phyloP scores from a whole-genome alignment of 2,329 filamentous ascomycete genomes.

The Trichoderma simmonsii region DNA sequence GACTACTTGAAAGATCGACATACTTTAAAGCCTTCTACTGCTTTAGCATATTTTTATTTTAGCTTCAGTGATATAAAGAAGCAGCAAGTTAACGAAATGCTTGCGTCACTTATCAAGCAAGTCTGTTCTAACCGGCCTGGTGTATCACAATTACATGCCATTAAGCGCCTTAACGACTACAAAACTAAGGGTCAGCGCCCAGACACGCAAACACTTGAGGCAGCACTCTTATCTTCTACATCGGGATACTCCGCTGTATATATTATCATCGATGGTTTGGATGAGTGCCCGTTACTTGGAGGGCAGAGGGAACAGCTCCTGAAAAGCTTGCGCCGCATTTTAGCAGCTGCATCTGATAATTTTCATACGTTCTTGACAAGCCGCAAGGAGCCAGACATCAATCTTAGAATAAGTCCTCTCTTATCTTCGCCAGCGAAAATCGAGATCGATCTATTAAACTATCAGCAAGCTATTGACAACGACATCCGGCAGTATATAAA shows the following conservation, averaged over 20 bases:
- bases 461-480: not conserved
- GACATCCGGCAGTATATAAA: not conserved
- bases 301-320: not conserved
- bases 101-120: not conserved
- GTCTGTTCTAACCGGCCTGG: not conserved
- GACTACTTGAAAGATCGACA: not conserved
- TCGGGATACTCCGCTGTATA: not conserved
- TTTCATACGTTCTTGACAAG: not conserved
- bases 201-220: not conserved
- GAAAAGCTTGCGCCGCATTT: not conserved
- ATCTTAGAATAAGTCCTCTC: not conserved
- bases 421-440: not conserved
- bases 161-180: not conserved
- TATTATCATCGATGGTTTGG: not conserved
- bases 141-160: not conserved
- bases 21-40: not conserved
- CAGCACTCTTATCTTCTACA: not conserved
- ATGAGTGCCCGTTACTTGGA: not conserved
- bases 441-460: not conserved
- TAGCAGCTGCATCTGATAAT: not conserved
- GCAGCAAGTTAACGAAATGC: not conserved
- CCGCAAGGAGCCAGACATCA: not conserved
- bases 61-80: not conserved
- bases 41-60: not conserved
- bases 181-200: not conserved